Base-by-base conservation (phyloP, 805 yeast genomes). In the Jamesozyma jinghongensis region DNA sequence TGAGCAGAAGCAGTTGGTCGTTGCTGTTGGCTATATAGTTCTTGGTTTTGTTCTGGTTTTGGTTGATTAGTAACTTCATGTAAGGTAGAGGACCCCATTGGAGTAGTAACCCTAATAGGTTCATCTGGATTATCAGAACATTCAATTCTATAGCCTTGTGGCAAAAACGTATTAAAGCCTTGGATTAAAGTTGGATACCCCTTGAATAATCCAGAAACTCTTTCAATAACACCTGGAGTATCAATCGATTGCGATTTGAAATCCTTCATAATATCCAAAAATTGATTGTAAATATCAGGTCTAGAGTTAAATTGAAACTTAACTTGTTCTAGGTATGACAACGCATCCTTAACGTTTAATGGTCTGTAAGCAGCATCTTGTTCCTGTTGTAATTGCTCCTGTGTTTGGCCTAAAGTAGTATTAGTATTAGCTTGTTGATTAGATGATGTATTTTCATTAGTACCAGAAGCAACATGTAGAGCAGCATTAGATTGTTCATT, bases 231-330 rank as follows among this genome's bases (percentile, higher is more conserved):
- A 28, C 97, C 99, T 0, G 97, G 98, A 0, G 99, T 92, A 61
- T 92, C 97, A 53, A 92, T 88, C 46, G 78, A 77, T 67, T 90
- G 97, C 40, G 94, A 81, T 68, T 94, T 94, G 69, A 92, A 94
- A 59, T 94, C 99, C 68, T 94, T 94, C 99, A 92, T 92, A 49
- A 92, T 90, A 59, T 92, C 99, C 56, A 92, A 71, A 56, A 94
- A 92, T 62, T 85, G 87, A 63, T 92, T 92, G 70, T 92, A 92
- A 33, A 92, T 95, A 54, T 88, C 97, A 0, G 97, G 94, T 65
- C 90, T 94, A 49, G 79, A 75, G 61, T 76, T 82, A 64, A 92
- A 92, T 61, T 88, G 97, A 37, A 81, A 74, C 63, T 92, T 92
- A 39, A 92, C 98, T 64, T 88, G 95, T 59, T 94, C 98, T 51